These are phyloP conservation scores for Gliomastix tumulicola DNA, from an alignment of 2,329 filamentous ascomycete species.

Conservation along the genomic window DNA sequence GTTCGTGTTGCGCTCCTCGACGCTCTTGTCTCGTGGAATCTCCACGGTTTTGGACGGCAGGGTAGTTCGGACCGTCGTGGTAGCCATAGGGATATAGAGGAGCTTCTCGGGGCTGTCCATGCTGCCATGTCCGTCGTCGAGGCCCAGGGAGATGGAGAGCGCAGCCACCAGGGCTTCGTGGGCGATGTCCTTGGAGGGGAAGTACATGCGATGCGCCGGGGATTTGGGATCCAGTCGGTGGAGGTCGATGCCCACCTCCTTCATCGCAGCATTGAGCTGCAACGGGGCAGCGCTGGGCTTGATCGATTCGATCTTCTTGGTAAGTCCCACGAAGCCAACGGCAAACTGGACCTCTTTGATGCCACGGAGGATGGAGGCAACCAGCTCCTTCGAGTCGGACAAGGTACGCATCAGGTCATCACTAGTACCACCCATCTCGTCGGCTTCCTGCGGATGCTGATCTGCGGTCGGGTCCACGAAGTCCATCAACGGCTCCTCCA, in stretches of 20 bases:
- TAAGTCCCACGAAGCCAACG: slow-evolving; percentile 82
- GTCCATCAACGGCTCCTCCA: slow-evolving; percentile 17
- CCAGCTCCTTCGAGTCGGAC: slow-evolving; percentile 87
- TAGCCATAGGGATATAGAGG: slow-evolving; percentile 94
- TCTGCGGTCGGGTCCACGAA: slow-evolving; percentile 58
- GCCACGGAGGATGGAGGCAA: slow-evolving; percentile 81
- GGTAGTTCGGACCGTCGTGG: slow-evolving; percentile 89
- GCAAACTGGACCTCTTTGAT: slow-evolving; percentile 97
- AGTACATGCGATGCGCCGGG: slow-evolving; percentile 97
- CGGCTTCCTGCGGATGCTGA: slow-evolving; percentile 68
- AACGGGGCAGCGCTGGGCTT: slow-evolving; percentile 64
- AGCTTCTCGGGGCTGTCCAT: slow-evolving; percentile 85
- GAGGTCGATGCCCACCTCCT: slow-evolving; percentile 90
- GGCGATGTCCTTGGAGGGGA: slow-evolving; percentile 83
- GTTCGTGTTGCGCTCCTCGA: slow-evolving; percentile 85
- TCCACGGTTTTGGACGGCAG: slow-evolving; percentile 90
- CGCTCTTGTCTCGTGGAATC: slow-evolving; percentile 61
- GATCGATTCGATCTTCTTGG: slow-evolving; percentile 67
- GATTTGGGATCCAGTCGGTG: slow-evolving; percentile 88
- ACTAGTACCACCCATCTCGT: slow-evolving; percentile 56
- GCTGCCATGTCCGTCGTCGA: slow-evolving; percentile 83
- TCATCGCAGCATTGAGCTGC: slow-evolving; percentile 83
- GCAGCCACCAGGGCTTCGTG: slow-evolving; percentile 91
- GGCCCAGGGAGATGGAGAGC: slow-evolving; percentile 82
- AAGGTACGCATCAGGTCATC: slow-evolving; percentile 73